Percentiles rank a stretch among this genome's conserved stretches.
These are phyloP conservation scores for Suillus placidus DNA, from an alignment of 768 basidiomycete genomes.

Conservation along the genomic window DNA sequence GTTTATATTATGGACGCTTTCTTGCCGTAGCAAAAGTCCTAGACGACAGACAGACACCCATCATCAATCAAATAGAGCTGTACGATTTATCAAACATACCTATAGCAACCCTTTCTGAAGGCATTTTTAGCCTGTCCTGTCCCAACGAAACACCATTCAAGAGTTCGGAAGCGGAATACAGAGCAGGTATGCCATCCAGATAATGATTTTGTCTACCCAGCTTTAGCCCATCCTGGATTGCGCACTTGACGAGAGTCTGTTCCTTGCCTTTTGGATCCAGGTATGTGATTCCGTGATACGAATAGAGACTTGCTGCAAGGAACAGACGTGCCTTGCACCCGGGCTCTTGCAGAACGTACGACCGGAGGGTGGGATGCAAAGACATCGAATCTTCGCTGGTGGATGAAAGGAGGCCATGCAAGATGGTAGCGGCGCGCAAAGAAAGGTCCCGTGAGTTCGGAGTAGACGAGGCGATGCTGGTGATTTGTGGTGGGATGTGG, in stretches of 20 bases:
- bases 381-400: conserved; percentile 30
- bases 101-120: conserved; percentile 58
- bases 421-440: conserved; percentile 59
- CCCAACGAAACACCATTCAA: conserved; percentile 38
- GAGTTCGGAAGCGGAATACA: conserved; percentile 58
- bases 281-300: conserved; percentile 64
- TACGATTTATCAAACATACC: conserved; percentile 41
- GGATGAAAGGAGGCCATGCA: conserved; percentile 49
- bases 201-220: conserved; percentile 78
- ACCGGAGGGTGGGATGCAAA: conserved; percentile 52
- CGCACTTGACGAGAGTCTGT: conserved; percentile 61
- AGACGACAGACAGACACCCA: conserved; percentile 2
- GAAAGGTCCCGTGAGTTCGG: conserved; percentile 45
- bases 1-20: conserved; percentile 60
- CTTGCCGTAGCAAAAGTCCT: conserved; percentile 74
- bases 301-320: conserved; percentile 76
- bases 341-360: conserved; percentile 25
- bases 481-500: conserved; percentile 50
- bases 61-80: background rate
- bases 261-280: conserved; percentile 65
- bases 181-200: conserved; percentile 70
- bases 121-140: conserved; percentile 36
- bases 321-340: conserved; percentile 63
- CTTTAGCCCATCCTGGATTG: conserved; percentile 84
- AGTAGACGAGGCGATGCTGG: conserved; percentile 46